Conservation (phyloP, 2,329 filamentous ascomycete species). For the Arachnomyces sp. region DNA sequence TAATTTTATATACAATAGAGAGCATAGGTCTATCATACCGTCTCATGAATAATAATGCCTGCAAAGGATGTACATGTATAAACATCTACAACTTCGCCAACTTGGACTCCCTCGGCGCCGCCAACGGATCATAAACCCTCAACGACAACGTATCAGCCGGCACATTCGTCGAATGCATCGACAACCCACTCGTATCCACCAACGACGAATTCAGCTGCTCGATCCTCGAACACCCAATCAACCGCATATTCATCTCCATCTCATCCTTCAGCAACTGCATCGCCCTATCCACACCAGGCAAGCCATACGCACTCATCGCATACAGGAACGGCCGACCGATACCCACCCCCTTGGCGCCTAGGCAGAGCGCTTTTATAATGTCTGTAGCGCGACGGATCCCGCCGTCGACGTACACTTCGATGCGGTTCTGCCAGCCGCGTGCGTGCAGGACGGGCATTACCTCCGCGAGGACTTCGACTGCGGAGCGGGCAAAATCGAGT, state of each 20-base stretch:
- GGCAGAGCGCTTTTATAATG: constrained; percentile 87
- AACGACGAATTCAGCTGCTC: constrained; percentile 72
- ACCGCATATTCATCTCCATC: constrained; percentile 97
- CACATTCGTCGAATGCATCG: constrained; percentile 49
- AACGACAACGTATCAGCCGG: constrained; percentile 54
- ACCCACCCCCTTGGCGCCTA: constrained; percentile 85
- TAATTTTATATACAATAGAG: neutral
- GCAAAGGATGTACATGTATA: neutral
- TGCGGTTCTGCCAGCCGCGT: constrained; percentile 61
- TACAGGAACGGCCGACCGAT: constrained; percentile 93
- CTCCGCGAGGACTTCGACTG: constrained; percentile 83
- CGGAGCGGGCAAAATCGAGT: constrained; percentile 82
- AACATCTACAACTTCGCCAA: constrained; percentile 35
- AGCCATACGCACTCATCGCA: constrained; percentile 88
- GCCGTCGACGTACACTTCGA: constrained; percentile 87
- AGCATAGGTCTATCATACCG: no score
- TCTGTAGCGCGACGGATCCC: constrained; percentile 85
- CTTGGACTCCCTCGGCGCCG: constrained; percentile 40
- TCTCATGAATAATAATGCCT: neutral
- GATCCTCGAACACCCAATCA: constrained; percentile 71
- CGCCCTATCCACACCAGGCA: constrained; percentile 77
- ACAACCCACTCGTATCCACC: constrained; percentile 62
- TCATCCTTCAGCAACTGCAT: constrained; percentile 92
- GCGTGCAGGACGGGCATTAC: constrained; percentile 79
- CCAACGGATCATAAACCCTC: constrained; percentile 49